Evolutionary conservation across 805 yeast species (phyloP).

Genomic region (Peterozyma toletana): DNA sequence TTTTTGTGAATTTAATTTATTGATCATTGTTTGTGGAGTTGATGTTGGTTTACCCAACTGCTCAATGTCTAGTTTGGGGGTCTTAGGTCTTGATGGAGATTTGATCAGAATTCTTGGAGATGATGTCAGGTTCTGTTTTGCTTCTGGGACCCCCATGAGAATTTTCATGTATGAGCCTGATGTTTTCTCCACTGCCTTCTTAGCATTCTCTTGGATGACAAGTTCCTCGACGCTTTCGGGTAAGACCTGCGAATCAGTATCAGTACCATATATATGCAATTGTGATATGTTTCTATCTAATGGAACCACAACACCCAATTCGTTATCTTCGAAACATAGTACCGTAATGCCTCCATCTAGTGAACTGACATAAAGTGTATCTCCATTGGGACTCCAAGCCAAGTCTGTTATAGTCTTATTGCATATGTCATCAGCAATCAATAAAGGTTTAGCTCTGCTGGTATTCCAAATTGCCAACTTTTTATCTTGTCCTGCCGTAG

Average conservation of each 20-base stretch:
- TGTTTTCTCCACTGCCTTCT: slow-evolving; percentile 20
- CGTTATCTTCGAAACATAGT: slow-evolving; percentile 53
- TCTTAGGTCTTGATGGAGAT: not conserved
- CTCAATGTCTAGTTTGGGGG: not conserved
- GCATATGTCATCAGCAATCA: slow-evolving; percentile 71
- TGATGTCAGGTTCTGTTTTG: not conserved
- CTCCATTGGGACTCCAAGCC: slow-evolving; percentile 83
- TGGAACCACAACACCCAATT: slow-evolving; percentile 56
- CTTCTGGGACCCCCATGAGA: slow-evolving; percentile 24
- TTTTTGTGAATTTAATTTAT: slow-evolving; percentile 26
- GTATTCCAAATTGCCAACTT: slow-evolving; percentile 88
- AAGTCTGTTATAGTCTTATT: slow-evolving; percentile 80
- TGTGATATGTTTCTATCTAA: slow-evolving; percentile 61
- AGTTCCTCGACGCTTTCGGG: slow-evolving; percentile 86
- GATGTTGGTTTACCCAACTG: slow-evolving; percentile 11
- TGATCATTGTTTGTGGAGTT: slow-evolving; percentile 12
- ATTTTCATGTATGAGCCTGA: slow-evolving; percentile 30
- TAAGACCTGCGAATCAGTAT: slow-evolving; percentile 72
- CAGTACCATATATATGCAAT: slow-evolving; percentile 80
- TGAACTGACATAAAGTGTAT: slow-evolving; percentile 65
- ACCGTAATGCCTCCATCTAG: slow-evolving; percentile 78
- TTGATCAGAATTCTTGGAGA: not conserved
- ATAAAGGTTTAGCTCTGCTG: slow-evolving; percentile 62
- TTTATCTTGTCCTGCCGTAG: slow-evolving; percentile 94
- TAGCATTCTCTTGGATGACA: slow-evolving; percentile 58